phyloP scores from a whole-genome alignment of 805 yeast genomes.

The Kodamaea lidongshanica region DNA sequence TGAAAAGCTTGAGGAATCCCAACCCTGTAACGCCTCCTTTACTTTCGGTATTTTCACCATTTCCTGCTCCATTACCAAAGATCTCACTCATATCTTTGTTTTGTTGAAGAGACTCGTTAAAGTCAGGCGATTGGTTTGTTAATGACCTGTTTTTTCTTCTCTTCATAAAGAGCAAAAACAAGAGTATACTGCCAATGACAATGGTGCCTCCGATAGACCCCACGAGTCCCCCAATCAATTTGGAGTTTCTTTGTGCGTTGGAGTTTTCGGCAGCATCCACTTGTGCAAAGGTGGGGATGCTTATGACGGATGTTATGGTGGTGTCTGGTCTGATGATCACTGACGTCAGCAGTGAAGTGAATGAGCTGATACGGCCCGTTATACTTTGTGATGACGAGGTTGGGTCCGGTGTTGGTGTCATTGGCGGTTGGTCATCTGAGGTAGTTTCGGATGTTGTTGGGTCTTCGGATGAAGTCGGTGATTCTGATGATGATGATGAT shows the following conservation, averaged over 20 bases:
- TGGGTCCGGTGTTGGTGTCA: constrained; percentile 5
- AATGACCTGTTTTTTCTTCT: constrained; percentile 22
- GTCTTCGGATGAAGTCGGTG: constrained; percentile 9
- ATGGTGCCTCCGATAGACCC: constrained; percentile 43
- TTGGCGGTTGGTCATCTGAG: neutral
- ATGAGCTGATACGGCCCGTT: constrained; percentile 4
- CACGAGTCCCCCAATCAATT: constrained; percentile 40
- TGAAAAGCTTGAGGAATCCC: constrained; percentile 9
- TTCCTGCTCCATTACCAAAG: constrained; percentile 4
- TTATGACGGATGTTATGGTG: constrained; percentile 35
- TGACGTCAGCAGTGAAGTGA: constrained; percentile 15
- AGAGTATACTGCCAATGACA: constrained; percentile 32
- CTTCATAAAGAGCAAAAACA: constrained; percentile 30
- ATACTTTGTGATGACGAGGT: constrained; percentile 2
- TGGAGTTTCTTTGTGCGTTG: constrained; percentile 22
- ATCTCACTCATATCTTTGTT: constrained; percentile 11
- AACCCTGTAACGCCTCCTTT: constrained; percentile 3
- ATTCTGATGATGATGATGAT: constrained; percentile 10
- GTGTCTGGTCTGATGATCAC: constrained; percentile 23
- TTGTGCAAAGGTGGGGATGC: constrained; percentile 31
- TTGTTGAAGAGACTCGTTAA: constrained; percentile 23
- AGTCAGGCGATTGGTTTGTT: constrained; percentile 40
- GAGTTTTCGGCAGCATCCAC: constrained; percentile 11
- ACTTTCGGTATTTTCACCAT: constrained; percentile 11
- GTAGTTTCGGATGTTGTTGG: constrained; percentile 2